Conservation (phyloP, 1,284 basidiomycete species). For the Pterulicium gracile region DNA sequence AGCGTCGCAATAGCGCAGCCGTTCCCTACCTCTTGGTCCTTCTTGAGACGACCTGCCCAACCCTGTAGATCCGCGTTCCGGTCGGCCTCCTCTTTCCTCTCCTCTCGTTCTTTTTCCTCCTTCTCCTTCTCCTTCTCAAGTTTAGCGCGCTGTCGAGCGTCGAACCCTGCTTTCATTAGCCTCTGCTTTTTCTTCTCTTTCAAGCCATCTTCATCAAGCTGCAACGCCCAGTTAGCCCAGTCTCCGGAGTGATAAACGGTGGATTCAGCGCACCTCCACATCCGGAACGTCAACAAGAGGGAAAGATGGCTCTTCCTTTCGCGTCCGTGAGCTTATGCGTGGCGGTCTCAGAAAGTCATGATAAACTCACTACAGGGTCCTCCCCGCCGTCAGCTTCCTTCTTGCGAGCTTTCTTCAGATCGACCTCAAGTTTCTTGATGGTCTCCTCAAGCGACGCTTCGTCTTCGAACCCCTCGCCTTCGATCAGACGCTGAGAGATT, state of each 20-base stretch:
- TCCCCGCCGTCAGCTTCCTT: conserved; percentile 63
- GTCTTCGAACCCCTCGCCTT: conserved; percentile 69
- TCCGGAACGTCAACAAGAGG: conserved; percentile 89
- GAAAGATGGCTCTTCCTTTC: conserved; percentile 75
- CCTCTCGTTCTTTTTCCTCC: conserved; percentile 66
- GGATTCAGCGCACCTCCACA: conserved; percentile 46
- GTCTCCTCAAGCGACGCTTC: conserved; percentile 54
- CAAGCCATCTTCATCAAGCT: conserved; percentile 86
- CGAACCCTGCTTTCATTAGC: conserved; percentile 90
- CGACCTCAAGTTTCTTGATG: conserved; percentile 68
- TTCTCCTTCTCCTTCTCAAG: conserved; percentile 85
- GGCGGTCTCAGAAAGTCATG: conserved; percentile 6
- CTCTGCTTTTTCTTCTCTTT: conserved; percentile 95
- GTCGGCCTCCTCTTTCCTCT: conserved; percentile 70
- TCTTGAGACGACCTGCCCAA: conserved; percentile 65
- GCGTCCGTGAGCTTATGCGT: conserved; percentile 5
- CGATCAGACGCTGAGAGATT: conserved; percentile 36
- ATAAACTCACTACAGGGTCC: conserved; percentile 32
- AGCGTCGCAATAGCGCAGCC: conserved; percentile 7
- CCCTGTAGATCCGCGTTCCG: conserved; percentile 56
- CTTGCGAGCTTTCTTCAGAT: conserved; percentile 58
- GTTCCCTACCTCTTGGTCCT: conserved; percentile 75
- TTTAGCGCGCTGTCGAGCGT: conserved; percentile 78
- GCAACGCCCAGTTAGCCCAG: background rate
- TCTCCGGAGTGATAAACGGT: background rate